Percentiles rank a stretch among this genome's conserved stretches.
phyloP scores from a whole-genome alignment of 1,139 yeast species.

The Geotrichum carabidarum region DNA sequence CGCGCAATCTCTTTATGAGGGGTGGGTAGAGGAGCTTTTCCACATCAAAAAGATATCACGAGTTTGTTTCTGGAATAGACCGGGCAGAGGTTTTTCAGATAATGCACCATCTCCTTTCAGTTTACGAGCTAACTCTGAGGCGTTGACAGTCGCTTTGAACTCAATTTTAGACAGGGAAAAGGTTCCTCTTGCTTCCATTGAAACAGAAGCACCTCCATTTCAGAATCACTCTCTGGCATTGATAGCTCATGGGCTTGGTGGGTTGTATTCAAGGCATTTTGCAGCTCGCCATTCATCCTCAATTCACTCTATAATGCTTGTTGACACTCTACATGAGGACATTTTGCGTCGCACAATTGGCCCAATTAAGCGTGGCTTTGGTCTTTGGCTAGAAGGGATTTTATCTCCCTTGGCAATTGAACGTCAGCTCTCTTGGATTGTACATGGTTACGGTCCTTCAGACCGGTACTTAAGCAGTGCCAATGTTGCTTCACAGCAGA shows the following conservation, averaged over 20 bases:
- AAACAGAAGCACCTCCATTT: conserved; percentile 12
- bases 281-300: conserved; percentile 59
- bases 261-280: conserved; percentile 68
- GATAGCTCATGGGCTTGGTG: conserved; percentile 82
- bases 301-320: conserved; percentile 48
- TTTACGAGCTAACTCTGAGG: conserved; percentile 58
- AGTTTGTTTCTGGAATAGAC: conserved; percentile 81
- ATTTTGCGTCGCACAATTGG: conserved; percentile 43
- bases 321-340: conserved; percentile 77
- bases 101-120: conserved; percentile 76
- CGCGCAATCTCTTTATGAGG: conserved; percentile 54
- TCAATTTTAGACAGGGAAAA: conserved; percentile 9
- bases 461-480: conserved; percentile 47
- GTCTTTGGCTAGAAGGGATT: conserved; percentile 61
- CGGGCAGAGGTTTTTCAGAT: conserved; percentile 79
- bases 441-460: conserved; percentile 50
- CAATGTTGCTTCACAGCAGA: conserved; percentile 38
- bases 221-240: conserved; percentile 48
- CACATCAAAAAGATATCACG: conserved; percentile 59
- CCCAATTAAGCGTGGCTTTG: conserved; percentile 48
- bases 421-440: conserved; percentile 43
- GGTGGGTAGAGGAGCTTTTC: conserved; percentile 68
- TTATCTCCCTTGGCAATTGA: conserved; percentile 60
- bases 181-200: not conserved
- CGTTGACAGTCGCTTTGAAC: conserved; percentile 50